Base-by-base conservation (phyloP, 306 rosid species). In the Quercus aquifolioides region DNA sequence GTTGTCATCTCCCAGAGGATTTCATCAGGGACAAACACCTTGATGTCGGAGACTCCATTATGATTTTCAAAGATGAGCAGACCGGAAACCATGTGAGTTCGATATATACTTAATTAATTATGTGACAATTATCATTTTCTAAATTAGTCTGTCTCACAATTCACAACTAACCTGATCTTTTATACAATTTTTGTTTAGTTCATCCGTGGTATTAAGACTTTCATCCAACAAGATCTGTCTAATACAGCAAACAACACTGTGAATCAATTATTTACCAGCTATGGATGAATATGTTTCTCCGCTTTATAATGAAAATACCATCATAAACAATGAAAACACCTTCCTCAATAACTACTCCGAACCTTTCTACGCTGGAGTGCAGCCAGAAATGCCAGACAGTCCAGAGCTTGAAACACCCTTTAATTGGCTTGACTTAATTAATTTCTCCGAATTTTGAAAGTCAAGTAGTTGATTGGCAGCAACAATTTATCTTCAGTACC, bases 61-160 rank as follows among this genome's bases (percentile, higher is more conserved):
- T 52, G 74, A 55, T 77, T 12, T 84, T 57, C 69, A 81, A 58
- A 38, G 82, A 84, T 59, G 73, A 77, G n/a, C 67, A 23, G 5
- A 19, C 21, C 18, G 77, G 73, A 60, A 43, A 76, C 1, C 78
- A 74, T 35, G 85, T 84, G 54, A 84, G 87, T 71, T 10, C 17
- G 54, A 13, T 56, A 20, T 5, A 5, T 30, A 20, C 21, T 67
- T 35, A 38, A 38, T 41, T 41, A 8, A 41, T 41, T 33, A 33
- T 38, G 52, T 17, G 15, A 25, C 26, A 28, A 13, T 15, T 46
- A 64, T 67, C 38, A 41, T 3, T 31, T 30, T 31, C 25, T 5
- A 6, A 67, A 67, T 59, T 5, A 58, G 25, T 41, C 46, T 8
- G 46, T 7, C 46, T 41, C 46, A 41, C 46, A 41, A 41, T 2